Percentiles rank a stretch among this genome's conserved stretches.
These are phyloP conservation scores for Penicillium corylophilum DNA, from an alignment of 2,329 filamentous ascomycete species.

Conservation along the genomic window DNA sequence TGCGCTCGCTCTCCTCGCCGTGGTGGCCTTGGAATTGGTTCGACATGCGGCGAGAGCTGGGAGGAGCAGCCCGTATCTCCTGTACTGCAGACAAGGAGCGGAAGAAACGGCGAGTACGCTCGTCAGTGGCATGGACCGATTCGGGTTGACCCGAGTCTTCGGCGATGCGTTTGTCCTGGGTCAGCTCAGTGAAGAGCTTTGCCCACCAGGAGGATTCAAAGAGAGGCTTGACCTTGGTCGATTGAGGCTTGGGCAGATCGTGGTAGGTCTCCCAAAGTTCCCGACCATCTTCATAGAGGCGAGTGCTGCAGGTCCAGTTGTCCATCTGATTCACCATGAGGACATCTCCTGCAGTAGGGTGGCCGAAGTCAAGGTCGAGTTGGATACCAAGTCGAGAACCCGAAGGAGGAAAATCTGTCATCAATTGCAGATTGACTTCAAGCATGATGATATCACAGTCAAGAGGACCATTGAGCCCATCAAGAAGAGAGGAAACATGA, in stretches of 20 bases:
- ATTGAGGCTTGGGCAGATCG: slow-evolving; percentile 34
- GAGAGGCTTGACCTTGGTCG: slow-evolving; percentile 43
- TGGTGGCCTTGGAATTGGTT: slow-evolving; percentile 26
- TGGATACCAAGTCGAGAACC: slow-evolving; percentile 44
- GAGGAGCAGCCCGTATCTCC: slow-evolving; percentile 42
- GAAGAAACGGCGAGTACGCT: slow-evolving; percentile 38
- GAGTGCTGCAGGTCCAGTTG: slow-evolving; percentile 46
- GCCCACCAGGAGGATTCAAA: slow-evolving; percentile 50
- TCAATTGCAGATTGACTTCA: slow-evolving; percentile 44
- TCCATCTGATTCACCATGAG: slow-evolving; percentile 37
- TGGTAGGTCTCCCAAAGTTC: slow-evolving; percentile 33
- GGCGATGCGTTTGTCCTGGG: slow-evolving; percentile 40
- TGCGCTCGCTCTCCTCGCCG: slow-evolving; percentile 35
- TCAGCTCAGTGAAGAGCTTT: slow-evolving; percentile 42
- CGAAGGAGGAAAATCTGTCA: slow-evolving; percentile 44
- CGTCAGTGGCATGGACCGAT: slow-evolving; percentile 32
- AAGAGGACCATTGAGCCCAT: slow-evolving; percentile 33
- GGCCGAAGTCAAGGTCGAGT: slow-evolving; percentile 43
- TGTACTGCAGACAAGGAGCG: slow-evolving; percentile 46
- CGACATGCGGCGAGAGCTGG: slow-evolving; percentile 27
- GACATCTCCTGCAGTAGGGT: slow-evolving; percentile 33
- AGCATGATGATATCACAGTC: slow-evolving; percentile 47
- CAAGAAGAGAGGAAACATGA: slow-evolving; percentile 36
- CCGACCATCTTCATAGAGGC: slow-evolving; percentile 41
- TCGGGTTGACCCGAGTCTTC: slow-evolving; percentile 37